Conservation (phyloP, 306 rosid species). For the Cicer bijugum region DNA sequence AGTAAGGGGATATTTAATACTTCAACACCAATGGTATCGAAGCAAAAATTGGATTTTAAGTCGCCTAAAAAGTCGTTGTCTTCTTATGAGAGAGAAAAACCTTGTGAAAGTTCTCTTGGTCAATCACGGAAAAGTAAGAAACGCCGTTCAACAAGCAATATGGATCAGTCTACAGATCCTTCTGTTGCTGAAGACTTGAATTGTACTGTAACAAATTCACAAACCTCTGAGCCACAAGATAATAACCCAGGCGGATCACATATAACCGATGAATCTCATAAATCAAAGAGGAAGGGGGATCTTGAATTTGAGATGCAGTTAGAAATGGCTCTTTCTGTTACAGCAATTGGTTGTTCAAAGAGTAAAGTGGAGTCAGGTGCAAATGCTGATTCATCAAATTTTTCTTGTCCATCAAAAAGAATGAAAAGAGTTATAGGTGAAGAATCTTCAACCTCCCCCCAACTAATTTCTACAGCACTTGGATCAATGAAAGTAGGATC, state of each 20-base stretch:
- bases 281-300: conserved; percentile 83
- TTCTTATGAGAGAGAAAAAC: conserved; percentile 50
- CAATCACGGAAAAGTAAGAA: conserved; percentile 52
- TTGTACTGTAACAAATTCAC: conserved; percentile 41
- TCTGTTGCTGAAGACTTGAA: conserved; percentile 44
- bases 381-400: conserved; percentile 42
- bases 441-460: conserved; percentile 57
- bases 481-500: conserved; percentile 85
- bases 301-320: conserved; percentile 90
- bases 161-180: conserved; percentile 45
- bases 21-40: conserved; percentile 84
- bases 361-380: conserved; percentile 48
- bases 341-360: conserved; percentile 52
- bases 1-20: conserved; percentile 60
- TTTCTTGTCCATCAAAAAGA: conserved; percentile 57
- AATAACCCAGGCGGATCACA: conserved; percentile 46
- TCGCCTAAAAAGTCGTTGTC: conserved; percentile 50
- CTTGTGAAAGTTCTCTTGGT: conserved; percentile 52
- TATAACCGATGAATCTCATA: conserved; percentile 46
- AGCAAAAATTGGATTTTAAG: conserved; percentile 50
- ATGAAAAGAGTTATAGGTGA: conserved; percentile 55
- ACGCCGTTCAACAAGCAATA: conserved; percentile 39
- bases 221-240: conserved; percentile 49
- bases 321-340: conserved; percentile 84
- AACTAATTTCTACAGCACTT: conserved; percentile 74